Conservation (phyloP, 1,139 yeast genomes). For the Yamadazyma pseudoaaseri region DNA sequence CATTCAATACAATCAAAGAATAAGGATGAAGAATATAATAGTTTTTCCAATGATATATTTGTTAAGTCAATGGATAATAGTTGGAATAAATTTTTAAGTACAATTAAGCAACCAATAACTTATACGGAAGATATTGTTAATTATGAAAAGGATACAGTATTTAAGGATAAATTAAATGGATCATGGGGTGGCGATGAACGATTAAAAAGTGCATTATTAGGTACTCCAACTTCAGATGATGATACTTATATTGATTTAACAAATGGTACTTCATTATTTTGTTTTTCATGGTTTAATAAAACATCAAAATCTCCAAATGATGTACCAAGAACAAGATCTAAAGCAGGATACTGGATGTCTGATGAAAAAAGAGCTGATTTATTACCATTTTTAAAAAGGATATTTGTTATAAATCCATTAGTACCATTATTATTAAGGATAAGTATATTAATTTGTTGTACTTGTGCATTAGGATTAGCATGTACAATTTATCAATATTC, state of each 20-base stretch:
- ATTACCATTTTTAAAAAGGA: conserved; percentile 57
- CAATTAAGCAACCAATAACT: conserved; percentile 37
- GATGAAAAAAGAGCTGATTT: conserved; percentile 62
- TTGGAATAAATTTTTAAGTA: conserved; percentile 37
- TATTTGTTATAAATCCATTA: conserved; percentile 73
- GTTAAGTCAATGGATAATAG: conserved; percentile 35
- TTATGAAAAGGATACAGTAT: conserved; percentile 21
- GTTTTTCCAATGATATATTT: conserved; percentile 41
- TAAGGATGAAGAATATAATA: conserved; percentile 34
- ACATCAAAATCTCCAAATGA: conserved; percentile 17
- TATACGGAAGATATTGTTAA: conserved; percentile 30
- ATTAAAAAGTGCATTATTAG: conserved; percentile 53
- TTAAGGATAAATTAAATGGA: conserved; percentile 30
- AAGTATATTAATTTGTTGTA: conserved; percentile 59
- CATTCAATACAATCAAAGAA: conserved; percentile 2
- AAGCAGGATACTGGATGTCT: conserved; percentile 69
- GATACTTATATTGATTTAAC: conserved; percentile 23
- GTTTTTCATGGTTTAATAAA: conserved; percentile 5
- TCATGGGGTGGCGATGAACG: conserved; percentile 74
- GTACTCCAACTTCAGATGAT: conserved; percentile 31
- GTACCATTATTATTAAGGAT: conserved; percentile 77
- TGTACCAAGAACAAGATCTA: conserved; percentile 43
- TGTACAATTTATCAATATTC: conserved; percentile 59
- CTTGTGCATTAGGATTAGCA: conserved; percentile 67
- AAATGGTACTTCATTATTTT: conserved; percentile 6